These are phyloP conservation scores for Fusarium brevicatenulatum DNA, from an alignment of 2,329 filamentous ascomycete genomes.

Conservation along the genomic window DNA sequence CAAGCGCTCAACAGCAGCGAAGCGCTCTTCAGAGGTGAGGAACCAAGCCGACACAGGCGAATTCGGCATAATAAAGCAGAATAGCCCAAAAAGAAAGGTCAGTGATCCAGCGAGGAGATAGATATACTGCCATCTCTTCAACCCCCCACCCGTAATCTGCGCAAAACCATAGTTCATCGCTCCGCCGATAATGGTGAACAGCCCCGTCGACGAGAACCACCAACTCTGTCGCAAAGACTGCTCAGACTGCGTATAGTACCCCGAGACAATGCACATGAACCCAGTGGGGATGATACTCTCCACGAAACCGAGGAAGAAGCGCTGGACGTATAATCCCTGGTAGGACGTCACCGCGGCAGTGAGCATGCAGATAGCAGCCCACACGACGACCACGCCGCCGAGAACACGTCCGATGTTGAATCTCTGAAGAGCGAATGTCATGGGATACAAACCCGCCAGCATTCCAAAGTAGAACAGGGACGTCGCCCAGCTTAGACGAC, in stretches of 20 bases:
- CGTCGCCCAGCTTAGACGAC: slow-evolving; percentile 78
- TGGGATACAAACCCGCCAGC: slow-evolving; percentile 77
- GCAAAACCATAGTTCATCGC: slow-evolving; percentile 75
- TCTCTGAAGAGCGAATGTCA: slow-evolving; percentile 76
- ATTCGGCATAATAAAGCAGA: slow-evolving; percentile 73
- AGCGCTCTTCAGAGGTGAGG: slow-evolving; percentile 67
- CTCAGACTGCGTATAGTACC: slow-evolving; percentile 73
- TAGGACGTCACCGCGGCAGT: slow-evolving; percentile 73
- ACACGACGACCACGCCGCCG: slow-evolving; percentile 70
- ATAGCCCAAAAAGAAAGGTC: slow-evolving; percentile 71
- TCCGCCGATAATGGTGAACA: slow-evolving; percentile 71
- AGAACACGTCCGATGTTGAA: slow-evolving; percentile 74
- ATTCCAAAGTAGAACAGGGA: slow-evolving; percentile 85
- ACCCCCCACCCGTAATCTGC: slow-evolving; percentile 63
- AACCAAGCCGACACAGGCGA: slow-evolving; percentile 77
- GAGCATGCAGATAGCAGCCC: slow-evolving; percentile 74
- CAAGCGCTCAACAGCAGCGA: slow-evolving; percentile 72
- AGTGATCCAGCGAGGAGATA: slow-evolving; percentile 72
- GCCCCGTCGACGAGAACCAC: slow-evolving; percentile 71
- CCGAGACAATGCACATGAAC: slow-evolving; percentile 71
- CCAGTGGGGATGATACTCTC: slow-evolving; percentile 73
- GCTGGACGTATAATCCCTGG: slow-evolving; percentile 72
- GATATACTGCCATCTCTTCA: slow-evolving; percentile 76
- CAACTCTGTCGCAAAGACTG: slow-evolving; percentile 72
- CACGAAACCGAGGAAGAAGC: slow-evolving; percentile 71